phyloP scores from a whole-genome alignment of 805 yeast genomes.

The Pichia manshurica region DNA sequence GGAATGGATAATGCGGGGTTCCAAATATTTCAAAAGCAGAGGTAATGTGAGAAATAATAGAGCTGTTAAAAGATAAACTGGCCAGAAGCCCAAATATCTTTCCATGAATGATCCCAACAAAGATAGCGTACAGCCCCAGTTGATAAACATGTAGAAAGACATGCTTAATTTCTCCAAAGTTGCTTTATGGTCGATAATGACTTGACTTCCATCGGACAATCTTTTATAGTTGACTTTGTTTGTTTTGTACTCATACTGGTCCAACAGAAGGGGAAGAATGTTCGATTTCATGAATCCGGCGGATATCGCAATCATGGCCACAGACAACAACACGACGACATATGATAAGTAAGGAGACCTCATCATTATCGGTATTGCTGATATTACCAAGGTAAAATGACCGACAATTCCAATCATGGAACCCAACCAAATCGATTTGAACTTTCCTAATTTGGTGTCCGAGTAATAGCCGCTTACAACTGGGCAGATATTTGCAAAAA shows the following conservation, averaged over 20 bases:
- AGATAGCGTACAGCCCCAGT: slow-evolving; percentile 46
- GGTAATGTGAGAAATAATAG: slow-evolving; percentile 46
- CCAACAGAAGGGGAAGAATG: slow-evolving; percentile 44
- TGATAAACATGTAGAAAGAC: slow-evolving; percentile 48
- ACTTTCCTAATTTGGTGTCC: slow-evolving; percentile 44
- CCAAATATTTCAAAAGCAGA: slow-evolving; percentile 35
- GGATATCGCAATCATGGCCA: slow-evolving; percentile 37
- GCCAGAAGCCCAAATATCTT: slow-evolving; percentile 45
- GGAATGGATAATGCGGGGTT: slow-evolving; percentile 31
- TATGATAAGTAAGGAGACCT: slow-evolving; percentile 23
- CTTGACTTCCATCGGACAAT: slow-evolving; percentile 49
- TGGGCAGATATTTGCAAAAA: slow-evolving; percentile 44
- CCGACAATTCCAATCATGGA: slow-evolving; percentile 40
- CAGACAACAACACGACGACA: slow-evolving; percentile 33
- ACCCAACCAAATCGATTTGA: slow-evolving; percentile 43
- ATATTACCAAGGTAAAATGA: slow-evolving; percentile 42
- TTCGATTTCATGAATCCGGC: slow-evolving; percentile 53
- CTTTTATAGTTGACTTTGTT: slow-evolving; percentile 42
- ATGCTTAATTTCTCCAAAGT: slow-evolving; percentile 36
- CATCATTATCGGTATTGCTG: slow-evolving; percentile 40
- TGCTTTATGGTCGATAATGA: slow-evolving; percentile 46
- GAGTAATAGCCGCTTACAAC: slow-evolving; percentile 46
- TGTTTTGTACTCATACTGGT: slow-evolving; percentile 54
- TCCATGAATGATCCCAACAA: slow-evolving; percentile 45
- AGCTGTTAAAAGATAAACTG: slow-evolving; percentile 46